Evolutionary conservation across 768 basidiomycete genomes (phyloP), one percentile per base, ranked within the genome.

Genomic region (Leccinum rimulosum): DNA sequence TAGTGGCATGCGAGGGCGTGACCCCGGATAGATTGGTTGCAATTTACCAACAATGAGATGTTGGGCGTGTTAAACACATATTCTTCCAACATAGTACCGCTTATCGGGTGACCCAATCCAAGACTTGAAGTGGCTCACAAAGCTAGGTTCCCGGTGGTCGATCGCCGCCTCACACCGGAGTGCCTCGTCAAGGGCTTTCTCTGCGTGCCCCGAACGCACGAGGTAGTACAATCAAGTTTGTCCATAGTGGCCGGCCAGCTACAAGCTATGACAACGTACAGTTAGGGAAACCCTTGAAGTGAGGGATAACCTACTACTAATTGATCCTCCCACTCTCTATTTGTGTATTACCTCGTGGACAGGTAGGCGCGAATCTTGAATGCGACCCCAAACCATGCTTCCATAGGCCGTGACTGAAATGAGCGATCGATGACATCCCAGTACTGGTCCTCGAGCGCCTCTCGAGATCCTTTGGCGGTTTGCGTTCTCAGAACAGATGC

Each of bases 171-270:
- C 88, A 68, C 84, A 85, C 30, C 83, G 80, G 14, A 84, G 60
- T 0, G 93, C 88, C 61, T 95, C 88, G 6, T 83, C 82, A 31
- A 96, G 76, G 0, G 95, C 93, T 60, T 98, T 95, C 40, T 83
- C 78, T 6, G 79, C 70, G 70, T 95, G 88, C 0, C 96, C 96
- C 2, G 89, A 89, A 27, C 96, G 86, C 10, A 99, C 80, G 15
- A 99, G 82, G 75, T 89, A 95, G 75, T 92, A 98, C n/a, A 95
- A 70, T n/a, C n/a, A n/a, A n/a, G n/a, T n/a, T n/a, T 10, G 95
- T 95, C 94, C 95, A 99, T 12, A 98, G 65, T 1, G 94, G 25
- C 25, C 90, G 88, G 10, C 91, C 90, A 56, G 89, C 87, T 25
- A 96, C 84, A 59, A 94, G 76, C 91, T 95, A 58, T 22, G 22